These are phyloP conservation scores for Musa schizocarpa DNA, from an alignment of 176 grass and related monocot genomes.

Conservation along the genomic window DNA sequence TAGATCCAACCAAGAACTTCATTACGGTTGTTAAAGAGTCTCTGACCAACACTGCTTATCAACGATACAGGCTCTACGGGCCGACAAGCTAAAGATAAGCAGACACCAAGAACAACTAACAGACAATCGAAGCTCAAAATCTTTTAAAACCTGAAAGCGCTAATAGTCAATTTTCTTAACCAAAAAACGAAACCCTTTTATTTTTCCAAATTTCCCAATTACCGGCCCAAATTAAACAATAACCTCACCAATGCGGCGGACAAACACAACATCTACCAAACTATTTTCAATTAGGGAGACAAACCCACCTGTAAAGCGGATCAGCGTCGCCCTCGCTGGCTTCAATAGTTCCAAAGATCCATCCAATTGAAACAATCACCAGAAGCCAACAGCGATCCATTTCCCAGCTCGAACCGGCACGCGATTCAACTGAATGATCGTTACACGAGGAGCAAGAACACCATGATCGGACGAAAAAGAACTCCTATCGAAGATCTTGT, in stretches of 20 bases:
- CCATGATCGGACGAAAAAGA: neutral
- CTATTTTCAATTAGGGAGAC: neutral
- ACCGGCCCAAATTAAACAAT: neutral
- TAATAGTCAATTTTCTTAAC: too few species aligned
- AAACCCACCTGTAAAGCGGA: conserved; percentile 35
- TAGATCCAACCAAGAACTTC: neutral
- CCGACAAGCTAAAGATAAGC: too few species aligned
- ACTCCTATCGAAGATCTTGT: neutral
- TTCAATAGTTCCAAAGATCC: neutral
- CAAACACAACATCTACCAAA: neutral
- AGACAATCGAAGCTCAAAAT: too few species aligned
- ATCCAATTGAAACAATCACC: conserved; percentile 13
- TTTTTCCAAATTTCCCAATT: neutral
- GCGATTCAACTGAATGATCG: neutral
- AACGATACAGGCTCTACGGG: too few species aligned
- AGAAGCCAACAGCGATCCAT: conserved; percentile 24
- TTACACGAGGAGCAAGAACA: neutral
- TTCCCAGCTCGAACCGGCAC: neutral
- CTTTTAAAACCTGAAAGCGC: too few species aligned
- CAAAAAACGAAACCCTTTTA: too few species aligned
- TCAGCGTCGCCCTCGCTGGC: conserved; percentile 36
- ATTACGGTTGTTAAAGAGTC: neutral
- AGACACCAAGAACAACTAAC: too few species aligned
- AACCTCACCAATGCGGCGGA: neutral
- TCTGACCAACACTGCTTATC: neutral